phyloP scores from a whole-genome alignment of 1,139 yeast genomes.

The Geotrichum macrosporum region DNA sequence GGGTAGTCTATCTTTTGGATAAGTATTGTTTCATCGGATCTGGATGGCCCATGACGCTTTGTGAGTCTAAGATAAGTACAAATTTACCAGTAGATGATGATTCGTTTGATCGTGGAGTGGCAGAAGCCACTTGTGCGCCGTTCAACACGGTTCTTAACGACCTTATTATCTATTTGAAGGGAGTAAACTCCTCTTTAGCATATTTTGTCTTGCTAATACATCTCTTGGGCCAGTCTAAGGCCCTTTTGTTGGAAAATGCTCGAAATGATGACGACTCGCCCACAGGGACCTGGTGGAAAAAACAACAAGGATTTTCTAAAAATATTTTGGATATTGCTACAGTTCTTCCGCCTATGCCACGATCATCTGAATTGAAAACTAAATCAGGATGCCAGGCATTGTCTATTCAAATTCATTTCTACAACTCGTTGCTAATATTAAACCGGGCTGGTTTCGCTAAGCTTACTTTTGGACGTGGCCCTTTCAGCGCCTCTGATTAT shows the following conservation, averaged over 20 bases:
- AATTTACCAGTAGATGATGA: conserved; percentile 31
- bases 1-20: conserved; percentile 32
- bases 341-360: conserved; percentile 22
- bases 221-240: conserved; percentile 15
- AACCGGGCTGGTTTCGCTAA: conserved; percentile 23
- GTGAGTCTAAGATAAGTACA: conserved; percentile 27
- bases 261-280: conserved; percentile 20
- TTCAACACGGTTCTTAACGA: conserved; percentile 19
- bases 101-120: conserved; percentile 20
- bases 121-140: conserved; percentile 17
- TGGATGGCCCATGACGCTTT: conserved; percentile 32
- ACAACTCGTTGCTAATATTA: conserved; percentile 27
- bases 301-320: conserved; percentile 23
- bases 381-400: conserved; percentile 15
- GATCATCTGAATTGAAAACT: neutral
- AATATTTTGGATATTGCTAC: conserved; percentile 20
- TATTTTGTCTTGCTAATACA: conserved; percentile 14
- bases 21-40: conserved; percentile 32
- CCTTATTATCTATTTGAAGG: conserved; percentile 20
- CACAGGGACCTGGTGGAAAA: conserved; percentile 27
- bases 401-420: conserved; percentile 25
- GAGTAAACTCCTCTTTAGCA: conserved; percentile 10
- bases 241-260: conserved; percentile 14
- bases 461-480: conserved; percentile 17
- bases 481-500: conserved; percentile 23